These are phyloP conservation scores for Fusarium pininemorale DNA, from an alignment of 2,329 filamentous ascomycete genomes.

Conservation along the genomic window DNA sequence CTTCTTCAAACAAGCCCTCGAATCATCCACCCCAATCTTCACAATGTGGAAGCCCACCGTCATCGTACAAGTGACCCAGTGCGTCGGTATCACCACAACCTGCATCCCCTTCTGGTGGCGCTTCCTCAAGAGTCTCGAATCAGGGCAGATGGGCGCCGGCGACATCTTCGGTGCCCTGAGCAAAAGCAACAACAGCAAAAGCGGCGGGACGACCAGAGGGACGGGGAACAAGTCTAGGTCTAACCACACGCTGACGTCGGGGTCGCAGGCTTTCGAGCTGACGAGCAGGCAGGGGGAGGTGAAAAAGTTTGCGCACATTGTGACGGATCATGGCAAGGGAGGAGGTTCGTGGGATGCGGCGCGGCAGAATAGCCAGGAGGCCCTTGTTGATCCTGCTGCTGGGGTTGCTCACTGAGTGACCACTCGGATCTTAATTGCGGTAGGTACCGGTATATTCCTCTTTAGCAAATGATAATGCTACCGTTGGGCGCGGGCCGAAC, in stretches of 20 bases:
- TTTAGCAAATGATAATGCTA: neutral
- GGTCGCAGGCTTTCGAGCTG: conserved; percentile 7
- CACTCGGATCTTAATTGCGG: neutral
- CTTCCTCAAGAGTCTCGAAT: conserved; percentile 11
- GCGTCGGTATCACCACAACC: conserved; percentile 6
- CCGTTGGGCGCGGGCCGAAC: neutral
- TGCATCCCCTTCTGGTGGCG: conserved; percentile 17
- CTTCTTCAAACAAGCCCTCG: neutral
- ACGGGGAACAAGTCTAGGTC: neutral
- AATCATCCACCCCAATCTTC: neutral
- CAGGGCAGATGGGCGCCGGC: conserved; percentile 5
- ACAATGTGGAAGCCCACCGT: conserved; percentile 11
- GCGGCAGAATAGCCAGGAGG: conserved; percentile 17
- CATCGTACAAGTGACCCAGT: conserved; percentile 8
- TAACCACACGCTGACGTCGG: neutral
- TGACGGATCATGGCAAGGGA: neutral
- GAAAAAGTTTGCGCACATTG: conserved; percentile 4
- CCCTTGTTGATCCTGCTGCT: conserved; percentile 9
- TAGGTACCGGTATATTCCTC: neutral
- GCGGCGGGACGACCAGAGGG: neutral
- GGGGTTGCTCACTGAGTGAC: neutral
- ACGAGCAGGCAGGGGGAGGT: neutral
- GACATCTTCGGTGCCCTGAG: neutral
- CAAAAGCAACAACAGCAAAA: conserved; percentile 10
- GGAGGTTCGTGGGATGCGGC: conserved; percentile 1